Percentiles rank a stretch among this genome's conserved stretches.
Evolutionary conservation across 768 basidiomycete genomes (phyloP).

Genomic region (Holtermanniella nyarrowii): DNA sequence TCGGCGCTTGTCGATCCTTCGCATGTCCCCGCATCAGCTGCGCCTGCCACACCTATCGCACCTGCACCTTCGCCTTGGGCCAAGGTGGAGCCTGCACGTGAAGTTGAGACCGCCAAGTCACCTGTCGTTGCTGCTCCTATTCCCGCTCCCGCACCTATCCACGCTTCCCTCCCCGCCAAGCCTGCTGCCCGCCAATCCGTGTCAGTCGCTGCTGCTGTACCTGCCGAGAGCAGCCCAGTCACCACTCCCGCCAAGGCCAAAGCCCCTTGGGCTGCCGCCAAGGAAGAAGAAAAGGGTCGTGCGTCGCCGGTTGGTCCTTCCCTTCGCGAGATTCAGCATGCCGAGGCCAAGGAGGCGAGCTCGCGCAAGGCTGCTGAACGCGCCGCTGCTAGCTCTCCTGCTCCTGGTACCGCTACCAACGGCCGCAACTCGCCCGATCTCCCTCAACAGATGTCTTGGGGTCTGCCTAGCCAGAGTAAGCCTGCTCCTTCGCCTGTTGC

Average conservation of each 20-base stretch:
- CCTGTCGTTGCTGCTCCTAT: conserved; percentile 54
- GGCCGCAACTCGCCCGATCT: conserved; percentile 6
- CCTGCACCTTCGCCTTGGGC: conserved; percentile 23
- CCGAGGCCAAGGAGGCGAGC: conserved; percentile 71
- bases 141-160: conserved; percentile 31
- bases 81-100: conserved; percentile 8
- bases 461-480: conserved; percentile 11
- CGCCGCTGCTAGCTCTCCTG: conserved; percentile 44
- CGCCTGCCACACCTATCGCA: conserved; percentile 22
- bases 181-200: conserved; percentile 6
- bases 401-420: conserved; percentile 19
- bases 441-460: conserved; percentile 53
- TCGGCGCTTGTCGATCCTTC: conserved; percentile 11
- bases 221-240: conserved; percentile 5
- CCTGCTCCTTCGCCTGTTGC: conserved; percentile 57
- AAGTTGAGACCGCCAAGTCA: conserved; percentile 28
- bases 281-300: conserved; percentile 53
- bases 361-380: conserved; percentile 55
- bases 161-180: conserved; percentile 22
- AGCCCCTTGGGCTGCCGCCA: conserved; percentile 39
- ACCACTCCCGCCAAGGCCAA: conserved; percentile 10
- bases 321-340: conserved; percentile 89
- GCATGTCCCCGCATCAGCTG: conserved; percentile 21
- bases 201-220: conserved; percentile 12
- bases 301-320: conserved; percentile 48